These are phyloP conservation scores for Podospora pseudoanserina DNA, from an alignment of 495 filamentous ascomycete genomes.

Conservation along the genomic window DNA sequence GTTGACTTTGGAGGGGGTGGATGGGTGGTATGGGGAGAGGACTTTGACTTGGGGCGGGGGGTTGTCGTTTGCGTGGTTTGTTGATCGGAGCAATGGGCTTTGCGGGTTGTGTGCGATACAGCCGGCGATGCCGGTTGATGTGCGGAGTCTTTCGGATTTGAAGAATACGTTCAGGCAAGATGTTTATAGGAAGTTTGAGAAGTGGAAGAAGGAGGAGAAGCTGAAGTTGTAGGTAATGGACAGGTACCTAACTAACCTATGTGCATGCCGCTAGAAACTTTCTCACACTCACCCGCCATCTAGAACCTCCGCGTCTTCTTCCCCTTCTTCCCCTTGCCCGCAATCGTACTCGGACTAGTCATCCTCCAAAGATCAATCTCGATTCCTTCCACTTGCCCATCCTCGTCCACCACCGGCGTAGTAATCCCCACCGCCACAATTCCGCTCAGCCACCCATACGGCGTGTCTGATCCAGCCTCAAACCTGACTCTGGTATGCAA, in stretches of 20 bases:
- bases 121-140: not conserved
- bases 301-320: not conserved
- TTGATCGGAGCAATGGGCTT: constrained; percentile 46
- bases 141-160: not conserved
- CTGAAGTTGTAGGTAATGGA: not conserved
- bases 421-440: constrained; percentile 16
- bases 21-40: constrained; percentile 23
- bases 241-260: too few species aligned
- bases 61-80: constrained; percentile 34
- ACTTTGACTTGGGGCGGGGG: constrained; percentile 32
- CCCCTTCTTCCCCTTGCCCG: too few species aligned
- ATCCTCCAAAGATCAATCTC: not conserved
- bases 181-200: not conserved
- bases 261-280: too few species aligned
- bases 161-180: not conserved
- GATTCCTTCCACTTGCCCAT: not conserved
- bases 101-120: constrained; percentile 20
- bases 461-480: constrained; percentile 10
- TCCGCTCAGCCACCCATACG: constrained; percentile 18
- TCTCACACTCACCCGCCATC: too few species aligned
- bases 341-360: not conserved
- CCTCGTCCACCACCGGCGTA: not conserved
- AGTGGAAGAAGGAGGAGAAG: not conserved
- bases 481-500: constrained; percentile 11
- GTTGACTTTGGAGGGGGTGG: constrained; percentile 18